Base-by-base conservation (phyloP, 164 flowering plant genomes). In the Piper betle region DNA sequence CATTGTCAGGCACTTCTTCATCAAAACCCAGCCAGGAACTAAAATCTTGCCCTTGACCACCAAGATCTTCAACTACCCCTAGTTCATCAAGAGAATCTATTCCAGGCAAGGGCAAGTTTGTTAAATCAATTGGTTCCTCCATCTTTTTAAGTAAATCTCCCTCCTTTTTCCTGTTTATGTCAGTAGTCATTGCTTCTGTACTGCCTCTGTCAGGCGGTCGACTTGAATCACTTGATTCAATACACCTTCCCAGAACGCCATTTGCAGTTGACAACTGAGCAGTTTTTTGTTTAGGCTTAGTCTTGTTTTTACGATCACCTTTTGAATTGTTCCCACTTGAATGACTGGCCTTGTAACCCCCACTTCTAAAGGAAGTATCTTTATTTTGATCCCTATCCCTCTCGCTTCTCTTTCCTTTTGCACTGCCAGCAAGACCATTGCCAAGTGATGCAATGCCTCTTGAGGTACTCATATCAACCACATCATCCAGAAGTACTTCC, bases 221-320 rank as follows among this genome's bases (percentile, higher is more conserved):
- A 60, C 55, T 72, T 46, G 74, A 25, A 68, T 71, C 60, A 20
- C 67, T 43, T 62, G 74, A 19, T 63, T 78, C 80, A 41, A 65
- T 62, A 68, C 39, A 50, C 66, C 68, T 66, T 61, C 75, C 65
- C 58, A 69, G 55, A 70, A 72, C 72, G 55, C 78, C 79, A 75
- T 77, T 78, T 55, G 73, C 84, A 3, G 86, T 74, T 39, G 85
- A 76, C 53, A 82, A 59, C 71, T 81, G 83, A 64, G 78, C 81
- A 17, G 81, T 77, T 74, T 79, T 87, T 68, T 85, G 91, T 77
- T 80, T 85, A 38, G 86, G 91, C 78, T 87, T 85, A 66, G 87
- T 62, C 71, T 85, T 87, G 17, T 80, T 70, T 73, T 83, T 85
- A 52, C 85, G 78, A 52, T 84, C 91, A 63, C 84, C 87, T 62